A percentile compares a stretch with the other conserved stretches of the same genome.
Evolutionary conservation across 2,329 filamentous ascomycete species (phyloP).

Genomic region (Penicillium polonicum): DNA sequence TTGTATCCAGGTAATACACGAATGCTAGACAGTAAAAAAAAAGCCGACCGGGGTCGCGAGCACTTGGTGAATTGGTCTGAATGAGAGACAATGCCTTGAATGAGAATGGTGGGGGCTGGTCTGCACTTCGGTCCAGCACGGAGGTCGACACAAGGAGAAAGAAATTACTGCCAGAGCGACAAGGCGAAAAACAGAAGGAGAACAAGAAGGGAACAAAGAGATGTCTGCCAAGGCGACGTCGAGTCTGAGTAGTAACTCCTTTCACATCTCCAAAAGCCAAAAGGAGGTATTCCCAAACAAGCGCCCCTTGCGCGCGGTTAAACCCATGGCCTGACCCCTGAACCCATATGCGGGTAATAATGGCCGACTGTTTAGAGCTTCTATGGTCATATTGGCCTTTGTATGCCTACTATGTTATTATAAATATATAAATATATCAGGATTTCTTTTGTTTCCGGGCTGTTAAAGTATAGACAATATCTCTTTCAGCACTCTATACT

Average conservation of each 20-base stretch:
- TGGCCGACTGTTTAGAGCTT: background rate
- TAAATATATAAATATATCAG: background rate
- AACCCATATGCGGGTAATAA: background rate
- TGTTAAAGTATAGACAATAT: background rate
- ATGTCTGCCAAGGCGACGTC: constrained; percentile 5
- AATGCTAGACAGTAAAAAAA: background rate
- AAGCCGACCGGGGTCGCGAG: constrained; percentile 7
- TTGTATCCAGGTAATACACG: background rate
- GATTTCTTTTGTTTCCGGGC: background rate
- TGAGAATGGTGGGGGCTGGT: constrained; percentile 19
- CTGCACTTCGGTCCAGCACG: constrained; percentile 23
- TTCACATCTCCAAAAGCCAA: constrained; percentile 30
- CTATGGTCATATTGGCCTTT: background rate
- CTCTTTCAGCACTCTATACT: background rate
- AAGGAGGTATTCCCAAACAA: constrained; percentile 38
- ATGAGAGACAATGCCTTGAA: constrained; percentile 27
- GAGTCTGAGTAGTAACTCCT: constrained; percentile 12
- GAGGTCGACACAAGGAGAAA: constrained; percentile 21
- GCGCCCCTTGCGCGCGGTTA: constrained; percentile 43
- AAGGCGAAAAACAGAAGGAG: constrained; percentile 18
- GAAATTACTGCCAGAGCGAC: constrained; percentile 33
- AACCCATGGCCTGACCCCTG: constrained; percentile 20
- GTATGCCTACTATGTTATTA: background rate
- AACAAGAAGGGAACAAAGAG: constrained; percentile 15
- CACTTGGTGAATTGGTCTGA: constrained; percentile 14